phyloP scores from a whole-genome alignment of 208 protist species.

The Crithidia brevicula region DNA sequence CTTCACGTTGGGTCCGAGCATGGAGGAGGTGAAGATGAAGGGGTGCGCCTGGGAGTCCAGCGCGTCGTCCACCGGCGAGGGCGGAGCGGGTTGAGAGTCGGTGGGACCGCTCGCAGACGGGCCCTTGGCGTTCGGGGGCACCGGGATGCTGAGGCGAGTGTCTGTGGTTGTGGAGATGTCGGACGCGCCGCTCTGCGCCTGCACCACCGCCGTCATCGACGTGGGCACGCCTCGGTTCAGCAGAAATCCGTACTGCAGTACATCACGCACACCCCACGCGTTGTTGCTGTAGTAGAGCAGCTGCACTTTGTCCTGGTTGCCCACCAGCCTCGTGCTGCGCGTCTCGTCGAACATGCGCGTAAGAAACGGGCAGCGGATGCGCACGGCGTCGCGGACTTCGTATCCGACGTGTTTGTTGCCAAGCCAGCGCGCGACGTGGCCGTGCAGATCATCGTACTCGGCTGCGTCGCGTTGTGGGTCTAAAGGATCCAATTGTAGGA shows the following conservation, averaged over 20 bases:
- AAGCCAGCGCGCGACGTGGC: slow-evolving; percentile 46
- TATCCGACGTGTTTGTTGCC: slow-evolving; percentile 52
- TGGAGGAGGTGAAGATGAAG: slow-evolving; percentile 68
- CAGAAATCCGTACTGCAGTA: slow-evolving; percentile 66
- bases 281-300: slow-evolving; percentile 88
- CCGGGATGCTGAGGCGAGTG: slow-evolving; percentile 19
- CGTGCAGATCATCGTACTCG: slow-evolving; percentile 51
- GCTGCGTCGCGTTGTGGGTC: slow-evolving; percentile 34
- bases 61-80: background rate
- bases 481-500: slow-evolving; percentile 56
- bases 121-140: slow-evolving; percentile 3
- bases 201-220: slow-evolving; percentile 16
- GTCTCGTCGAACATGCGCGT: slow-evolving; percentile 37
- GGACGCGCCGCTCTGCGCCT: slow-evolving; percentile 6
- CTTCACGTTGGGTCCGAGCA: slow-evolving; percentile 48
- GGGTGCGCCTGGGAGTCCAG: slow-evolving; percentile 29
- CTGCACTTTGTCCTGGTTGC: slow-evolving; percentile 44
- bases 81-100: background rate
- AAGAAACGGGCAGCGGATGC: slow-evolving; percentile 44
- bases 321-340: slow-evolving; percentile 13
- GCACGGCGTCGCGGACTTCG: slow-evolving; percentile 46
- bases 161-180: slow-evolving; percentile 8
- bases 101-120: background rate
- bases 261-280: slow-evolving; percentile 44
- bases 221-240: slow-evolving; percentile 23